phyloP scores from a whole-genome alignment of 257 asterid genomes.

The Forsythia viridissima region DNA sequence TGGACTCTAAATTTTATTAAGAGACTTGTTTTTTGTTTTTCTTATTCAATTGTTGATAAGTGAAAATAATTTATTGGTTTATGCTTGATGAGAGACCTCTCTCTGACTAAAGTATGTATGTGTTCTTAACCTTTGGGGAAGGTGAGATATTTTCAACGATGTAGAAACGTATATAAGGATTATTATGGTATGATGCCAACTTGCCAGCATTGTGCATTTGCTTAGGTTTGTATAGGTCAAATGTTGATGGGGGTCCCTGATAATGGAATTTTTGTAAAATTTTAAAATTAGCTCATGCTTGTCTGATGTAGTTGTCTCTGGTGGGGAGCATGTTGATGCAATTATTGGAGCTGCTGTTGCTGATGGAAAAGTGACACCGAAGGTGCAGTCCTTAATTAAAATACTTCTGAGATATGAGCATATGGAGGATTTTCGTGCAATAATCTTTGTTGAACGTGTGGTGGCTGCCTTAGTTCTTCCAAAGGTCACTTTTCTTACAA shows the following conservation, averaged over 20 bases:
- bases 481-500: slow-evolving; percentile 53
- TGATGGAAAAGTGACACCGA: slow-evolving; percentile 99
- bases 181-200: background rate
- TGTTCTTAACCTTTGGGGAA: slow-evolving; percentile 9
- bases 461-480: slow-evolving; percentile 98
- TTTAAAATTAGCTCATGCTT: slow-evolving; percentile 27
- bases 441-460: slow-evolving; percentile 95
- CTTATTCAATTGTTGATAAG: background rate
- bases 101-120: background rate
- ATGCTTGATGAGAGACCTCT: background rate
- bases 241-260: background rate
- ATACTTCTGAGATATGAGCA: slow-evolving; percentile 86
- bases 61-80: background rate
- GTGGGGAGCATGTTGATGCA: slow-evolving; percentile 97
- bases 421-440: slow-evolving; percentile 95
- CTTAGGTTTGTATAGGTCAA: slow-evolving; percentile 5
- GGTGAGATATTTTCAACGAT: background rate
- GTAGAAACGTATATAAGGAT: background rate
- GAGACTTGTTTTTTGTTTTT: background rate
- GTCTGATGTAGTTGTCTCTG: slow-evolving; percentile 74
- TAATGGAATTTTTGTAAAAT: slow-evolving; percentile 18
- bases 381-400: slow-evolving; percentile 93
- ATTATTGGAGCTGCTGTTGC: slow-evolving; percentile 99
- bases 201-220: slow-evolving; percentile 3
- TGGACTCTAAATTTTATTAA: no score